These are phyloP conservation scores for Ogataea philodendri DNA, from an alignment of 805 yeast species.

Conservation along the genomic window DNA sequence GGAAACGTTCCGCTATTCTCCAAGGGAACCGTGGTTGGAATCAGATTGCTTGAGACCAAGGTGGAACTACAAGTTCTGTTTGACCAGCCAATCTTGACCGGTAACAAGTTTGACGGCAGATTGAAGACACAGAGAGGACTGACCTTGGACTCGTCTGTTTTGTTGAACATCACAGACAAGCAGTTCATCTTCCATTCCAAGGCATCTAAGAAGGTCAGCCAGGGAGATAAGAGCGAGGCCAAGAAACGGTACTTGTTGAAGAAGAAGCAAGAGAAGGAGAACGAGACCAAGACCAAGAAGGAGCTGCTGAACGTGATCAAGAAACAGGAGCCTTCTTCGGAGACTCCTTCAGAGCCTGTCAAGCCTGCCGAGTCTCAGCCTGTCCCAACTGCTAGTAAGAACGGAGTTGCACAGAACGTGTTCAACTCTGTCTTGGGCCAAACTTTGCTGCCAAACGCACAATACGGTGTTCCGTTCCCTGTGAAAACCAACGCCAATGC, in stretches of 20 bases:
- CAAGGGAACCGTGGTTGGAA: conserved; percentile 85
- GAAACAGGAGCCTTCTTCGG: conserved; percentile 15
- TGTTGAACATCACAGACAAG: conserved; percentile 70
- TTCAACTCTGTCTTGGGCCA: conserved; percentile 31
- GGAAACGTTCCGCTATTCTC: conserved; percentile 88
- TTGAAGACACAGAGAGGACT: conserved; percentile 78
- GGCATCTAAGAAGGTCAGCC: conserved; percentile 47
- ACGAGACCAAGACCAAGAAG: conserved; percentile 35
- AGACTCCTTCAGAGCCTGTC: neutral
- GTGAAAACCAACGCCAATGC: conserved; percentile 14
- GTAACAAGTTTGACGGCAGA: conserved; percentile 77
- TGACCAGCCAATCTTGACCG: conserved; percentile 80
- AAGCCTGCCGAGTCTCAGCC: conserved; percentile 1
- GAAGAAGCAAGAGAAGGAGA: conserved; percentile 28
- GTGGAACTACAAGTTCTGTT: conserved; percentile 74
- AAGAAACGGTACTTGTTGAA: conserved; percentile 21
- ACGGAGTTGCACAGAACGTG: conserved; percentile 27
- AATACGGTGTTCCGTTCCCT: conserved; percentile 5
- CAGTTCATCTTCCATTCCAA: conserved; percentile 77
- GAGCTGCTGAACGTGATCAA: conserved; percentile 47
- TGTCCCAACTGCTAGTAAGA: conserved; percentile 4
- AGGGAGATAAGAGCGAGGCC: conserved; percentile 22
- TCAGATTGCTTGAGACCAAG: conserved; percentile 55
- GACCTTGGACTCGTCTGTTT: conserved; percentile 74
- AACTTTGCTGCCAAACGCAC: conserved; percentile 16